Percentiles rank a stretch among this genome's conserved stretches.
These are phyloP conservation scores for Aurifilum marmelostoma DNA, from an alignment of 2,329 filamentous ascomycete genomes.

Conservation along the genomic window DNA sequence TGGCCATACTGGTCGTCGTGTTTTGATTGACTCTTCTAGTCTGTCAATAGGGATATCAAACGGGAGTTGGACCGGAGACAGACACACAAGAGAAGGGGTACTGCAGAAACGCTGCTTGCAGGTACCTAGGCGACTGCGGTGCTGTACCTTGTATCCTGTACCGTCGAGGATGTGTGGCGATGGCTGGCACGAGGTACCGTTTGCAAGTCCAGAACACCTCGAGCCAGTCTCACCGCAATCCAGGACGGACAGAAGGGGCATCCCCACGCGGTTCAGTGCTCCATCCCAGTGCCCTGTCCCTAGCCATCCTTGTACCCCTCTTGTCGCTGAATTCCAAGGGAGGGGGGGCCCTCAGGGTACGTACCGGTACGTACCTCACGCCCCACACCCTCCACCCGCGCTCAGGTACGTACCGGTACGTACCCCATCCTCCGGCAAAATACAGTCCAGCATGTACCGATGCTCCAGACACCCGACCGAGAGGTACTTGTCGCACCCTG, in stretches of 20 bases:
- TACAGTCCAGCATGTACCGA: constrained; percentile 27
- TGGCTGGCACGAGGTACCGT: neutral
- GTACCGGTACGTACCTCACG: constrained; percentile 23
- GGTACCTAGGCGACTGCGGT: neutral
- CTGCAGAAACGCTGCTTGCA: neutral
- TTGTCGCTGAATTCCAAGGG: constrained; percentile 15
- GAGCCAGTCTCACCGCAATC: constrained; percentile 11
- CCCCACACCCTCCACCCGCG: no score
- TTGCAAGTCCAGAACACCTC: constrained; percentile 7
- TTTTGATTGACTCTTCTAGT: neutral
- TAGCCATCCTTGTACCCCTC: neutral
- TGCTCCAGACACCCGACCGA: constrained; percentile 20
- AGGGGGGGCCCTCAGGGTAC: neutral
- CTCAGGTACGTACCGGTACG: constrained; percentile 26
- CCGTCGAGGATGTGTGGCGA: neutral
- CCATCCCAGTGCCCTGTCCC: constrained; percentile 5
- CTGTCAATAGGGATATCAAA: no score
- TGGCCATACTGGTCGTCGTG: neutral
- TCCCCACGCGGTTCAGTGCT: constrained; percentile 4
- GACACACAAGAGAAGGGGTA: neutral
- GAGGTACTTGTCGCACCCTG: constrained; percentile 24
- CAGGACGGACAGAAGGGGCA: neutral
- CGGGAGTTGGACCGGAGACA: no score
- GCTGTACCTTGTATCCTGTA: neutral
- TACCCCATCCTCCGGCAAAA: constrained; percentile 24